Evolutionary conservation across 176 grass and related monocot genomes (phyloP).

Genomic region (Pharus latifolius): DNA sequence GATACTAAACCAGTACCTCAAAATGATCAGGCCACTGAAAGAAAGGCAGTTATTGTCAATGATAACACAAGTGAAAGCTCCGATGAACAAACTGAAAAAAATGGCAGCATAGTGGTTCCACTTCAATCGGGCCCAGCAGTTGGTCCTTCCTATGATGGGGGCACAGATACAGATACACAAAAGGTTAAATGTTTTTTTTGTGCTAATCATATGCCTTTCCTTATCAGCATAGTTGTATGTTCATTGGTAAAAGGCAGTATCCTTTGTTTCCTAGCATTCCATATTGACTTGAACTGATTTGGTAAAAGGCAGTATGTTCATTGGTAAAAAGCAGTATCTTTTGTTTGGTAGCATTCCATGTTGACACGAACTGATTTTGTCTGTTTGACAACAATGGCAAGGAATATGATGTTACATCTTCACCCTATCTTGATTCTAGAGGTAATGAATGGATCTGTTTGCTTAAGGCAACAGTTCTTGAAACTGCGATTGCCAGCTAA

Average conservation of each 20-base stretch:
- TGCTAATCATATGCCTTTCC: neutral
- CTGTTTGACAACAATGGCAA: neutral
- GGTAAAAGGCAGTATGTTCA: neutral
- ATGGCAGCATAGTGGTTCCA: constrained; percentile 9
- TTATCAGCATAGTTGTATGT: constrained; percentile 7
- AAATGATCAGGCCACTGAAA: constrained; percentile 20
- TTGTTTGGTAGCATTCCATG: neutral
- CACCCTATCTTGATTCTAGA: neutral
- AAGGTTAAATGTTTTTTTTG: constrained; percentile 42
- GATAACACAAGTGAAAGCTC: constrained; percentile 23
- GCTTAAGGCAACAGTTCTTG: neutral
- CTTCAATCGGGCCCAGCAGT: constrained; percentile 14
- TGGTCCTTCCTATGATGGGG: constrained; percentile 10
- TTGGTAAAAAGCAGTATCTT: neutral
- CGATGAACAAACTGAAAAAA: constrained; percentile 25
- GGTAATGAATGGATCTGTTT: neutral
- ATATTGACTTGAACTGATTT: no score
- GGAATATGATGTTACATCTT: neutral
- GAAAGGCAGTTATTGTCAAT: constrained; percentile 18
- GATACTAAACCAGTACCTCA: constrained; percentile 20
- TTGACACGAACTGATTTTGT: neutral
- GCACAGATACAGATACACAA: constrained; percentile 7
- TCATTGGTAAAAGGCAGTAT: neutral
- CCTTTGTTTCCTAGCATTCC: neutral
- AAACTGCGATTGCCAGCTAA: neutral